These are phyloP conservation scores for Ascochyta clinopodiicola DNA, from an alignment of 2,329 filamentous ascomycete genomes.

Conservation along the genomic window DNA sequence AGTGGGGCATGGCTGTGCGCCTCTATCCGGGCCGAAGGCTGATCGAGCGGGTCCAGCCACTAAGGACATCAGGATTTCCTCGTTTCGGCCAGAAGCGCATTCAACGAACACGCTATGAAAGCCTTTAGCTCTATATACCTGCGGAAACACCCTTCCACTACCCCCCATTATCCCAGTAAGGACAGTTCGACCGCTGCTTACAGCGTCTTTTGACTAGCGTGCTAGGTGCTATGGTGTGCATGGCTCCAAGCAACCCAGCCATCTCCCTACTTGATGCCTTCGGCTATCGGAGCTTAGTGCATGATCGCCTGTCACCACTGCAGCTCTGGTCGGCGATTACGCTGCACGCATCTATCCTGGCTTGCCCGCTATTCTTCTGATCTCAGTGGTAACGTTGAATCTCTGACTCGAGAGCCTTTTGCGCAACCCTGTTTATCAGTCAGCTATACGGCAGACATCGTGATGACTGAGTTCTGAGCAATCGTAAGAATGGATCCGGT, in stretches of 20 bases:
- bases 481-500: too few relatives aligned
- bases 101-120: not conserved
- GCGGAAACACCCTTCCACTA: not conserved
- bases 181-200: too few relatives aligned
- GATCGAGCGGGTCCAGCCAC: not conserved
- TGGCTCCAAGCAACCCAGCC: too few relatives aligned
- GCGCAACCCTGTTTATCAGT: not conserved
- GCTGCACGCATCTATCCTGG: too few relatives aligned
- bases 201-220: not conserved
- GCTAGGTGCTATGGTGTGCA: not conserved
- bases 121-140: not conserved
- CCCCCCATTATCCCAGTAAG: not conserved
- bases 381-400: not conserved
- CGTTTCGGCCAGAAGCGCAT: not conserved
- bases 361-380: not conserved
- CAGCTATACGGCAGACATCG: not conserved
- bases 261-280: not conserved
- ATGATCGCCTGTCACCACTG: not conserved
- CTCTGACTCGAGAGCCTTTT: not conserved
- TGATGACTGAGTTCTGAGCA: too few relatives aligned
- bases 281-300: not conserved
- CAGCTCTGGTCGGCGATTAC: constrained; percentile 14
- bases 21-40: not conserved
- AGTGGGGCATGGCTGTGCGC: not conserved
- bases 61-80: not conserved